Evolutionary conservation across 495 filamentous ascomycete species (phyloP).

Genomic region (Annulohypoxylon stygium): DNA sequence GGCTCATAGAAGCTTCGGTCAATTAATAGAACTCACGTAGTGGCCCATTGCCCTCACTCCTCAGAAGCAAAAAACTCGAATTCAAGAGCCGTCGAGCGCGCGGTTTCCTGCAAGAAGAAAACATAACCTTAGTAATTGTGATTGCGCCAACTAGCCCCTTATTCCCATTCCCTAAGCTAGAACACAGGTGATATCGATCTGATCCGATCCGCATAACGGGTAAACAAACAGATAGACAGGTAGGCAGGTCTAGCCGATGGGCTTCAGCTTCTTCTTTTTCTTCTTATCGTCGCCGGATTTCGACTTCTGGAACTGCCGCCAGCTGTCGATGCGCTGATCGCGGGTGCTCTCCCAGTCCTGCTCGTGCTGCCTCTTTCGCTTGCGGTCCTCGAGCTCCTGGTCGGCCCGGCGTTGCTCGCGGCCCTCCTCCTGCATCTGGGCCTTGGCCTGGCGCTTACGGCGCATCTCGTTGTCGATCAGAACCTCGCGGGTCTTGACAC

Average conservation of each 20-base stretch:
- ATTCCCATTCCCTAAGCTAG: conserved; percentile 10
- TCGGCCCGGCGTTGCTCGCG: conserved; percentile 88
- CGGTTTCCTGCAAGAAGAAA: conserved; percentile 14
- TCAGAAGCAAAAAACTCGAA: neutral
- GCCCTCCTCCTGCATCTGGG: conserved; percentile 96
- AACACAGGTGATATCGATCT: neutral
- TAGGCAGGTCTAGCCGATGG: conserved; percentile 56
- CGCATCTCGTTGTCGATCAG: conserved; percentile 93
- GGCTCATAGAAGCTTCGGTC: conserved; percentile 50
- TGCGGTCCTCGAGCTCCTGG: conserved; percentile 86
- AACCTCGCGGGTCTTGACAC: conserved; percentile 90
- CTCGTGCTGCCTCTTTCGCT: conserved; percentile 93
- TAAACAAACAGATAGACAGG: neutral
- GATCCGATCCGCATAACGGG: neutral
- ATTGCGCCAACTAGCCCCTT: neutral
- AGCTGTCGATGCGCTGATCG: conserved; percentile 91
- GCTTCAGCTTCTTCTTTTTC: conserved; percentile 89
- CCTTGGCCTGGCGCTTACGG: conserved; percentile 86
- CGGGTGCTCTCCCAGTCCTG: conserved; percentile 93
- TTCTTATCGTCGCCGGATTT: conserved; percentile 77
- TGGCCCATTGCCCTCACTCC: conserved; percentile 28
- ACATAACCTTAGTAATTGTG: neutral
- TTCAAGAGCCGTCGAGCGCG: conserved; percentile 16
- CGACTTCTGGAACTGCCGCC: conserved; percentile 90
- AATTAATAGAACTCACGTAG: conserved; percentile 55